phyloP scores from a whole-genome alignment of 78 protist species.

The Polysphondylium violaceum region DNA sequence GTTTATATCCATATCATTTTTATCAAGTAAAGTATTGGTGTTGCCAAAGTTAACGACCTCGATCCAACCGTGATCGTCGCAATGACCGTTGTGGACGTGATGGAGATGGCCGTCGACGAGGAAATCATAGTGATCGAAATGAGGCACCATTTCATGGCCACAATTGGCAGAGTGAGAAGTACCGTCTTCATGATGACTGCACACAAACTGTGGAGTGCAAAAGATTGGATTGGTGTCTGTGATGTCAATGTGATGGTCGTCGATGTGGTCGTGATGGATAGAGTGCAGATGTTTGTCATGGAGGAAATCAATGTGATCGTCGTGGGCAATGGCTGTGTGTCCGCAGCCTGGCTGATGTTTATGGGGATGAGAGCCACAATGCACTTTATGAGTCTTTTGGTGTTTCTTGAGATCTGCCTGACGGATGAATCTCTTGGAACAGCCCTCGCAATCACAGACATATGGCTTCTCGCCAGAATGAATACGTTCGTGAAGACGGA shows the following conservation, averaged over 20 bases:
- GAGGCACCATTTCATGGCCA: constrained; percentile 74
- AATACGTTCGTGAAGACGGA: constrained; percentile 75
- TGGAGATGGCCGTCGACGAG: constrained; percentile 75
- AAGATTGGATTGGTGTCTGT: constrained; percentile 34
- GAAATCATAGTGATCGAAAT: constrained; percentile 58
- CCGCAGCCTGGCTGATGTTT: constrained; percentile 65
- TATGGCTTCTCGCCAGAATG: constrained; percentile 87
- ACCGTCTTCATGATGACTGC: constrained; percentile 56
- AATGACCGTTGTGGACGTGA: constrained; percentile 62
- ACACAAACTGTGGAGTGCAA: constrained; percentile 65
- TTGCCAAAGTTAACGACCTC: background rate
- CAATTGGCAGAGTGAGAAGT: constrained; percentile 23
- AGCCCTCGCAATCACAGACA: constrained; percentile 78
- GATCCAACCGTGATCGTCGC: constrained; percentile 63
- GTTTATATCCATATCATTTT: too few species aligned
- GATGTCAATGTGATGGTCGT: constrained; percentile 48
- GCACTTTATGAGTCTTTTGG: constrained; percentile 34
- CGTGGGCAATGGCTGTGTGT: constrained; percentile 79
- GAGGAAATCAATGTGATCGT: constrained; percentile 56
- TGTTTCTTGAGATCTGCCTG: constrained; percentile 65
- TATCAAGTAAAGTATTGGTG: too few species aligned
- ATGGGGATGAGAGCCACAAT: constrained; percentile 38
- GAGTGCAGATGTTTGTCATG: constrained; percentile 61
- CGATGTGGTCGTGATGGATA: constrained; percentile 57
- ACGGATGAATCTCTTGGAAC: constrained; percentile 78